phyloP scores from a whole-genome alignment of 306 rosid species.

The Cicer pinnatifidum region DNA sequence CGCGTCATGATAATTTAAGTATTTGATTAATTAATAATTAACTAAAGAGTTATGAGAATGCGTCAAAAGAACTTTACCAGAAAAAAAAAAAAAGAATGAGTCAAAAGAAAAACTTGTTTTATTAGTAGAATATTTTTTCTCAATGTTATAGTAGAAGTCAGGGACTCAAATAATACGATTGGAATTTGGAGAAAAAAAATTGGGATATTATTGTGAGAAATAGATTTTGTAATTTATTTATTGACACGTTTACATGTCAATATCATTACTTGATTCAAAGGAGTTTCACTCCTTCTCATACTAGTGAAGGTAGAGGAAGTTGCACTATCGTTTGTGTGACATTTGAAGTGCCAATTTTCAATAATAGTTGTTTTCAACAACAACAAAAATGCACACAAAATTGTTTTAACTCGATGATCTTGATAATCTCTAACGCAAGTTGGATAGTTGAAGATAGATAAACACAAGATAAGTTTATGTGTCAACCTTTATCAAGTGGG shows the following conservation, averaged over 20 bases:
- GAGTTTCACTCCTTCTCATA: not conserved
- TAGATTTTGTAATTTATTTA: not conserved
- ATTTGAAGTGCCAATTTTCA: slow-evolving; percentile 21
- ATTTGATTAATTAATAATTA: not conserved
- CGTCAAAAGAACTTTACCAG: too few relatives aligned
- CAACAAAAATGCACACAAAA: not conserved
- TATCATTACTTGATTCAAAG: not conserved
- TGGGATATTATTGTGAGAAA: not conserved
- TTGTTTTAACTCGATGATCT: not conserved
- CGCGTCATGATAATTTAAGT: slow-evolving; percentile 42
- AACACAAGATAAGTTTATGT: slow-evolving; percentile 37
- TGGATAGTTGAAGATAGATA: not conserved
- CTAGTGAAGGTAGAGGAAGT: slow-evolving; percentile 18
- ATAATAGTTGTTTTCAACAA: not conserved
- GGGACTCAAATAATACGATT: too few relatives aligned
- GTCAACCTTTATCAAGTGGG: slow-evolving; percentile 34
- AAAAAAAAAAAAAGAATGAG: too few relatives aligned
- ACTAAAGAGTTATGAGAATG: too few relatives aligned
- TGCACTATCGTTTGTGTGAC: slow-evolving; percentile 21
- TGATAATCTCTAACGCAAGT: not conserved
- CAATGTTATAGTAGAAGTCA: too few relatives aligned
- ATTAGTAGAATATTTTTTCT: too few relatives aligned
- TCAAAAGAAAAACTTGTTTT: too few relatives aligned
- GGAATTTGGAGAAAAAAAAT: not conserved
- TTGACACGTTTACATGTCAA: not conserved